Evolutionary conservation across 1,139 yeast species (phyloP).

Genomic region (Saccharomycopsis phalli): DNA sequence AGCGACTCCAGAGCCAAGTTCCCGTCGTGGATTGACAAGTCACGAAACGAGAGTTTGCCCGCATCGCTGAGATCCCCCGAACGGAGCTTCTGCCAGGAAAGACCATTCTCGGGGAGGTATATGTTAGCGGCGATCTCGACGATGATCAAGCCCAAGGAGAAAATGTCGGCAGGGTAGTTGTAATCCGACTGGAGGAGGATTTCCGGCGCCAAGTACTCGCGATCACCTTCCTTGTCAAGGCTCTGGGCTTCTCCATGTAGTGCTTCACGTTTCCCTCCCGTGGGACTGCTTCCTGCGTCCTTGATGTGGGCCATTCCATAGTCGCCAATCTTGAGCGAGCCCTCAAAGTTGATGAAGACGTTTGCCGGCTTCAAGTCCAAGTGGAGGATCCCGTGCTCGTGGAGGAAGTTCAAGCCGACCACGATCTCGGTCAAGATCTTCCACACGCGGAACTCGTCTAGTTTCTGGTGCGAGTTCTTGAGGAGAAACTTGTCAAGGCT

Average conservation of each 20-base stretch:
- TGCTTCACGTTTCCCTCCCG: not conserved
- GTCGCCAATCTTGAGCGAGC: constrained; percentile 78
- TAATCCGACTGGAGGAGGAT: constrained; percentile 74
- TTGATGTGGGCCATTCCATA: constrained; percentile 41
- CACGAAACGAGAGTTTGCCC: constrained; percentile 72
- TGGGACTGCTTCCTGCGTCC: not conserved
- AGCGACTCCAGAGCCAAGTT: constrained; percentile 21
- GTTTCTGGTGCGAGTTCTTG: constrained; percentile 65
- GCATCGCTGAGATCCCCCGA: constrained; percentile 96
- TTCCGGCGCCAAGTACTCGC: constrained; percentile 97
- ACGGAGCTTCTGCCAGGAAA: constrained; percentile 92
- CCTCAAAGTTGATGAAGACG: constrained; percentile 89
- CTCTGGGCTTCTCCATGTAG: not conserved
- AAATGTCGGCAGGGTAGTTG: constrained; percentile 89
- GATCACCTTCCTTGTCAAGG: constrained; percentile 92
- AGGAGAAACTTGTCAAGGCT: constrained; percentile 71
- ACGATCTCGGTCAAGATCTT: constrained; percentile 79
- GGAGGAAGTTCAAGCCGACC: constrained; percentile 74
- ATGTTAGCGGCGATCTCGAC: constrained; percentile 96
- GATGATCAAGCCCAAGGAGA: constrained; percentile 84
- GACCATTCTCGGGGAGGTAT: constrained; percentile 89
- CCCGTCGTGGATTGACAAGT: constrained; percentile 27
- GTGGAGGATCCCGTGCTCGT: constrained; percentile 67
- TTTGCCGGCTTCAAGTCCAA: constrained; percentile 93
- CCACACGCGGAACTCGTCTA: constrained; percentile 98